Evolutionary conservation across 2,329 filamentous ascomycete species (phyloP).

Genomic region (Domatiomyces globalis): DNA sequence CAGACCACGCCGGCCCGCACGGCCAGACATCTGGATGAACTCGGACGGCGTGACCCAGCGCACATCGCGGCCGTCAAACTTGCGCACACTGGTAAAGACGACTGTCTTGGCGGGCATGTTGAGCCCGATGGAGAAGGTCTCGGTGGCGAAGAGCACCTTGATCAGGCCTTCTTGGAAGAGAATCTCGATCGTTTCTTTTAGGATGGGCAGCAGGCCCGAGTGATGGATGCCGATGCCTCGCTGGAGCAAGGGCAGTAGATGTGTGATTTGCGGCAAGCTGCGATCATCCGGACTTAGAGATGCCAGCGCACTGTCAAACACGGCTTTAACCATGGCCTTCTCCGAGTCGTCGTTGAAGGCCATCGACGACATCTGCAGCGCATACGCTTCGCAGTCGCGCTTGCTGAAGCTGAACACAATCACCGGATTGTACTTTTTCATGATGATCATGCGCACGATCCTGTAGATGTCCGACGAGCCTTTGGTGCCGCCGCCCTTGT

Average conservation of each 20-base stretch:
- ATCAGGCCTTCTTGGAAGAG: conserved; percentile 95
- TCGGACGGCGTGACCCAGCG: conserved; percentile 86
- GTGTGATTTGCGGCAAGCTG: conserved; percentile 72
- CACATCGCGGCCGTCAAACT: conserved; percentile 72
- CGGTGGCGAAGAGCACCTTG: conserved; percentile 94
- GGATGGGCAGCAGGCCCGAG: conserved; percentile 81
- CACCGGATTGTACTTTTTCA: conserved; percentile 91
- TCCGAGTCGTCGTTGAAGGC: conserved; percentile 95
- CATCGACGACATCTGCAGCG: conserved; percentile 70
- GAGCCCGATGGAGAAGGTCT: conserved; percentile 94
- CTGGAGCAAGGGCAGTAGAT: conserved; percentile 75
- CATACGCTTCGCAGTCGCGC: conserved; percentile 82
- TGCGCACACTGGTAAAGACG: conserved; percentile 92
- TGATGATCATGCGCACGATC: conserved; percentile 97
- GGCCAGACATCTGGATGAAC: conserved; percentile 97
- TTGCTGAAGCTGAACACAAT: conserved; percentile 99
- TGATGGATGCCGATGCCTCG: conserved; percentile 96
- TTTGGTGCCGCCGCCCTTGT: conserved; percentile 66
- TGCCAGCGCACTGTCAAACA: conserved; percentile 86
- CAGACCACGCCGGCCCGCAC: conserved; percentile 88
- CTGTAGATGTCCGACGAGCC: conserved; percentile 78
- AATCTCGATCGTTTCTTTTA: conserved; percentile 98
- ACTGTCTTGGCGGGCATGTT: conserved; percentile 99
- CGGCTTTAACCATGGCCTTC: conserved; percentile 83
- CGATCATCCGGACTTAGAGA: conserved; percentile 86